Evolutionary conservation across 2,329 filamentous ascomycete genomes (phyloP), one percentile per base, ranked within the genome.

Genomic region (Capronia coronata): DNA sequence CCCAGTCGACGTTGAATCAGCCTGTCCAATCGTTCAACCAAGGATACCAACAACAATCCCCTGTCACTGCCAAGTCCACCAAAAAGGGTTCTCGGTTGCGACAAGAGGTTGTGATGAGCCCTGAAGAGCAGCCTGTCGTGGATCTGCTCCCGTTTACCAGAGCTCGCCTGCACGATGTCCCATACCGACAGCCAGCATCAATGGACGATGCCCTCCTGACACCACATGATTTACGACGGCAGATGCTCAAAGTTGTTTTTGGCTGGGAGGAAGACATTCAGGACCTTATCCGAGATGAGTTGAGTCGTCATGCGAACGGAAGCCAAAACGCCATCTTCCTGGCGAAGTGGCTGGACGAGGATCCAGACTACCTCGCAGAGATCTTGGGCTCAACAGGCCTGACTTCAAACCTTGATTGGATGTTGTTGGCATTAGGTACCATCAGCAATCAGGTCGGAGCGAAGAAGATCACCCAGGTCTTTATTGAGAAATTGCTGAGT

Each of bases 331-430:
- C 86, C 10, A 86, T 97, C 44, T 76, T 97, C 32, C 76, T 98
- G 3, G 78, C 87, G 1, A 94, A 94, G 67, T 98, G 93, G 93
- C 78, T 98, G 0, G 89, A 90, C 11, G 86, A 95, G 54, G 83
- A 88, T 51, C 78, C 84, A 0, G 88, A 95, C 61, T 77, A 88
- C 34, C 86, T 95, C 78, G 78, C 82, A 9, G 81, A 86, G 2
- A 55, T 60, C 29, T 86, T 84, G 72, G 71, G 82, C 30, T 72
- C 81, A 37, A 85, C 88, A 0, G 82, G 91, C 58, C 84, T 87
- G n/a, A 90, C 93, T 78, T 91, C 88, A 8, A 88, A 86, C 2
- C 87, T 87, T 0, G 93, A 97, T 67, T 98, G 93, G 93, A 96
- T 98, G 88, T 71, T 97, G 51, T 73, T 98, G 29, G 91, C 93